These are phyloP conservation scores for Fusarium dimerum DNA, from an alignment of 2,329 filamentous ascomycete species.

Conservation along the genomic window DNA sequence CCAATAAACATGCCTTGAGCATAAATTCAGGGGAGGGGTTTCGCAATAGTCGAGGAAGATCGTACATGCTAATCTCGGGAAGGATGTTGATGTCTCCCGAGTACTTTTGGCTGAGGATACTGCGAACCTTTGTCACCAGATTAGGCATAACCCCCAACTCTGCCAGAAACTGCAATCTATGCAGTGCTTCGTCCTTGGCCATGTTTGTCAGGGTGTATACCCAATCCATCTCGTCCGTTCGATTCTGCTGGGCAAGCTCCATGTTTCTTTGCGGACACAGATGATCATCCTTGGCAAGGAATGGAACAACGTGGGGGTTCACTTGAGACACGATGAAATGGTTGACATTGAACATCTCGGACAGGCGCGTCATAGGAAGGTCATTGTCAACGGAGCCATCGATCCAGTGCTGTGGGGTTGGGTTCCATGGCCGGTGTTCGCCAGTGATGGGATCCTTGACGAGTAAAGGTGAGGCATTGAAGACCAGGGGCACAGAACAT, in stretches of 20 bases:
- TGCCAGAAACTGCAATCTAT: conserved; percentile 77
- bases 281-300: conserved; percentile 74
- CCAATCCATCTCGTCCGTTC: conserved; percentile 53
- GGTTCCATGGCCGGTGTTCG: conserved; percentile 79
- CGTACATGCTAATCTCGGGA: conserved; percentile 72
- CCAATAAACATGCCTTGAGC: conserved; percentile 72
- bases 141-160: conserved; percentile 82
- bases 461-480: conserved; percentile 74
- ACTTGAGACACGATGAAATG: conserved; percentile 98
- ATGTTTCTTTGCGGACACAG: conserved; percentile 40
- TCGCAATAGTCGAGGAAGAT: conserved; percentile 74
- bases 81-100: conserved; percentile 95
- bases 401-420: conserved; percentile 82
- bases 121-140: conserved; percentile 73
- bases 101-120: conserved; percentile 86
- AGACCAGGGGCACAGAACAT: conserved; percentile 87
- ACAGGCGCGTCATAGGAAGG: conserved; percentile 83
- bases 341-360: conserved; percentile 97
- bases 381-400: conserved; percentile 96
- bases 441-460: conserved; percentile 85
- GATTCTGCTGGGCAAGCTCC: conserved; percentile 26
- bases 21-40: conserved; percentile 90
- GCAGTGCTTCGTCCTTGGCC: conserved; percentile 76
- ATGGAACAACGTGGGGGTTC: conserved; percentile 90
- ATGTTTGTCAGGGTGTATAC: conserved; percentile 68